Evolutionary conservation across 108 stramenopile species (phyloP), one percentile per base, ranked within the genome.

Genomic region (Stephanodiscus triporus): DNA sequence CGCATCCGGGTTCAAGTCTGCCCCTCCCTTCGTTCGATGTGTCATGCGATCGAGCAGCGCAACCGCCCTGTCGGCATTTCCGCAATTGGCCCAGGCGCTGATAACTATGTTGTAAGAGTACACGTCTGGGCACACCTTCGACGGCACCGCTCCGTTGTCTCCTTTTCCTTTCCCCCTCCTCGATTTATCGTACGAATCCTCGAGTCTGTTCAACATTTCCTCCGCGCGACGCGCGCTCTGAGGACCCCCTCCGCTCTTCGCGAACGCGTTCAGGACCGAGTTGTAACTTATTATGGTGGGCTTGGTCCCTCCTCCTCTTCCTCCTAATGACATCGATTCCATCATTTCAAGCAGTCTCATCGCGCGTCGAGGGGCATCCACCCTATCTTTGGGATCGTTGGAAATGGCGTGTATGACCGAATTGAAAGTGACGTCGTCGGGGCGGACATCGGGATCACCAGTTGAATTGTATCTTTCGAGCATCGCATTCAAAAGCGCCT

Each of bases 241-340:
- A 0, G 37, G 2, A 38, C 57, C 45, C 27, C 55, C 45, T 19
- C 55, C 62, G 43, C 68, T 75, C 22, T 77, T 76, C 7, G 89
- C 89, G 72, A 81, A 88, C 1, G 89, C 87, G 62, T 87, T 78
- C 60, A 90, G 64, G 10, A 89, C 81, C 9, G 69, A 82, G 50
- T 82, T 87, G 70, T 83, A 87, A 29, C 54, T 83, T 19, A 85
- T 68, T 4, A 73, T 68, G 72, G 77, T 72, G n/a, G 86, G 86
- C 34, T 57, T 69, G 14, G 57, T 73, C 8, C 49, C 67, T 27
- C 40, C 40, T 40, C 9, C 9, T 9, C 40, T 9, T 11, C 40
- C 40, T 53, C 20, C 20, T 0, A 59, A 8, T 4, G 70, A 34
- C 9, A 63, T 58, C 34, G 66, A n/a, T 48, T 87, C 68, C 88